A percentile compares a stretch with the other conserved stretches of the same genome.
These are phyloP conservation scores for Nidula niveotomentosa DNA, from an alignment of 1,284 basidiomycete genomes.

Conservation along the genomic window DNA sequence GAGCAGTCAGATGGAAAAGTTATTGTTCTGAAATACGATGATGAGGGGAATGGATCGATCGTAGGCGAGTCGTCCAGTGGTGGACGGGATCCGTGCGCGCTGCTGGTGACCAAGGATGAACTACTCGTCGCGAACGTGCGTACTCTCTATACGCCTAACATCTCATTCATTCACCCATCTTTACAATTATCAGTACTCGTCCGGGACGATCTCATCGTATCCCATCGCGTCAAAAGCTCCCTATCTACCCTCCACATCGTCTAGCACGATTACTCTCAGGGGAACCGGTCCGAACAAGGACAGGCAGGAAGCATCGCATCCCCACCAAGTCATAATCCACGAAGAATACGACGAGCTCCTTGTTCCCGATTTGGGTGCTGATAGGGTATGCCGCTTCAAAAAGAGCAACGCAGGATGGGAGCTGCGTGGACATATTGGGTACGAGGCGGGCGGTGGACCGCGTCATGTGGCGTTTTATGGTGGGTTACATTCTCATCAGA, in stretches of 20 bases:
- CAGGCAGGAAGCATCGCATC: constrained; percentile 68
- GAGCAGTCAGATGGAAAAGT: constrained; percentile 64
- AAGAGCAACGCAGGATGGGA: constrained; percentile 45
- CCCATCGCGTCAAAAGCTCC: constrained; percentile 48
- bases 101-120: constrained; percentile 48
- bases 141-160: constrained; percentile 2
- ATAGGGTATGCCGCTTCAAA: constrained; percentile 58
- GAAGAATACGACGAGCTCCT: constrained; percentile 52
- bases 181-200: constrained; percentile 48
- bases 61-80: constrained; percentile 48
- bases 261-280: constrained; percentile 35
- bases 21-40: constrained; percentile 50
- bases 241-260: constrained; percentile 32
- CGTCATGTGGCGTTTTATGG: constrained; percentile 64
- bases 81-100: constrained; percentile 60
- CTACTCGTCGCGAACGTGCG: constrained; percentile 69
- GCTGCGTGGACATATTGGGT: constrained; percentile 39
- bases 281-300: constrained; percentile 57
- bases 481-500: constrained; percentile 26
- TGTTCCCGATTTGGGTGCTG: constrained; percentile 71
- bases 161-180: neutral
- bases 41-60: constrained; percentile 41
- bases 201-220: constrained; percentile 51
- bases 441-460: constrained; percentile 60
- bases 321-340: constrained; percentile 59